A percentile compares a stretch with the other conserved stretches of the same genome.
phyloP scores from a whole-genome alignment of 345 rosid species.

The Stellera chamaejasme region DNA sequence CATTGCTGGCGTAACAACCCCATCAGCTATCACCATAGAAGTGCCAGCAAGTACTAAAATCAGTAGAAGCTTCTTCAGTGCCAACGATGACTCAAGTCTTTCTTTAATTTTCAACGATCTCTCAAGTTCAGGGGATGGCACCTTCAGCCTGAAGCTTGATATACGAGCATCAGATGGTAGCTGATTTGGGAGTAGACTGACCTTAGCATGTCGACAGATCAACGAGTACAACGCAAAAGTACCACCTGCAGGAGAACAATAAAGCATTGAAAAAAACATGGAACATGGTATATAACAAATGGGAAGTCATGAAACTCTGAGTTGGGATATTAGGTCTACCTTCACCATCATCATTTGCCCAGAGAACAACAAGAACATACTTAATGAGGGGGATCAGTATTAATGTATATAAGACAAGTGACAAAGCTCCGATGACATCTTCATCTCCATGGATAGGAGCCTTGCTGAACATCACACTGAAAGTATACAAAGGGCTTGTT shows the following conservation, averaged over 20 bases:
- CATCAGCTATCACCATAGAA: conserved; percentile 97
- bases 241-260: conserved; percentile 54
- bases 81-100: conserved; percentile 70
- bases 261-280: conserved; percentile 3
- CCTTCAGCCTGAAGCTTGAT: conserved; percentile 95
- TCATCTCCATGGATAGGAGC: conserved; percentile 73
- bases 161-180: conserved; percentile 94
- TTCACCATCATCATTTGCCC: conserved; percentile 99
- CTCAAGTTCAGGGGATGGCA: conserved; percentile 96
- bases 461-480: conserved; percentile 88
- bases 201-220: conserved; percentile 95
- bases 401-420: conserved; percentile 81
- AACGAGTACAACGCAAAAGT: conserved; percentile 95
- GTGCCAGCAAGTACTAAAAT: conserved; percentile 93
- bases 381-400: conserved; percentile 84
- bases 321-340: conserved; percentile 33
- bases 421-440: conserved; percentile 91
- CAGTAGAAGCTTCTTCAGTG: conserved; percentile 75
- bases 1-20: conserved; percentile 96
- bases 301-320: not conserved
- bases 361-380: conserved; percentile 91
- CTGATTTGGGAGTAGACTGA: conserved; percentile 94
- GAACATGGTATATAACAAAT: not conserved
- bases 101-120: conserved; percentile 94
- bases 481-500: conserved; percentile 92